Conservation (phyloP, 305 asterid genomes). For the Fraxinus xanthoxyloides region DNA sequence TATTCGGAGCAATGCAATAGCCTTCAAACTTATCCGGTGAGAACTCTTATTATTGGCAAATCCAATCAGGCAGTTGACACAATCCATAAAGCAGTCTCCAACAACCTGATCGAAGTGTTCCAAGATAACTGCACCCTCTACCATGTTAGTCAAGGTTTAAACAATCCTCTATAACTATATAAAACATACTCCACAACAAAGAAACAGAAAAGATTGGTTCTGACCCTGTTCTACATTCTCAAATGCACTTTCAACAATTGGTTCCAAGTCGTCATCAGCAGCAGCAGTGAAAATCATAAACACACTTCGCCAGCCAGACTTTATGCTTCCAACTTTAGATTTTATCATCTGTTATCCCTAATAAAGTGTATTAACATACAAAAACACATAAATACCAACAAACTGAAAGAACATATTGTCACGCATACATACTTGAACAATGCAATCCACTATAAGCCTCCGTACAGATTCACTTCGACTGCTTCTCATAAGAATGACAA, state of each 20-base stretch:
- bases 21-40: constrained; percentile 96
- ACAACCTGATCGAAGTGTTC: constrained; percentile 99
- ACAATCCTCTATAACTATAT: constrained; percentile 19
- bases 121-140: constrained; percentile 76
- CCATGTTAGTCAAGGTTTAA: constrained; percentile 33
- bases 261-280: constrained; percentile 91
- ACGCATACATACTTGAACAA: constrained; percentile 77
- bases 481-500: constrained; percentile 94
- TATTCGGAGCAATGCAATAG: constrained; percentile 98
- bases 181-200: constrained; percentile 21
- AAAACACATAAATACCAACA: constrained; percentile 16
- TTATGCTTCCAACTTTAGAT: constrained; percentile 98
- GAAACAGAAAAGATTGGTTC: constrained; percentile 24
- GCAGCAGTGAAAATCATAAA: constrained; percentile 99
- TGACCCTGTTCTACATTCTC: constrained; percentile 99
- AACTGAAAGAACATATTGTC: constrained; percentile 23
- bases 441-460: constrained; percentile 97
- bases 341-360: constrained; percentile 83
- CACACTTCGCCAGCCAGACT: constrained; percentile 99
- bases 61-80: constrained; percentile 98
- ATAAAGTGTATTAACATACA: constrained; percentile 34
- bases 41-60: constrained; percentile 96
- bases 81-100: constrained; percentile 99
- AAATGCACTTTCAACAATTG: constrained; percentile 96
- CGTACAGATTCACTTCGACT: constrained; percentile 88